Evolutionary conservation across 1,284 basidiomycete genomes (phyloP), one percentile per base, ranked within the genome.

Genomic region (Filobasidium uniguttulatum): DNA sequence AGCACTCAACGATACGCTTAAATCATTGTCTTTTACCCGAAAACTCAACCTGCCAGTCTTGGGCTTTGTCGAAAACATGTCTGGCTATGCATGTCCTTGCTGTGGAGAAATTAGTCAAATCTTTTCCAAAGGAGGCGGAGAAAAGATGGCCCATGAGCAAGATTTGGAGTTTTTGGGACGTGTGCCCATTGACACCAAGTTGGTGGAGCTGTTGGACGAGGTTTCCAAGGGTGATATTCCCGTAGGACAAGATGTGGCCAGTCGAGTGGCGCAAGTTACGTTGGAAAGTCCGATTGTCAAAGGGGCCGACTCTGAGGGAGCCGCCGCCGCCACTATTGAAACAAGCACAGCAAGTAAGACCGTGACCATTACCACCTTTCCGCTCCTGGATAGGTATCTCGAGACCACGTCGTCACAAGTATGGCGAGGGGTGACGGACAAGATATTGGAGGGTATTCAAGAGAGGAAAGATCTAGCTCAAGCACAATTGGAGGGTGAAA

Each of bases 11-110:
- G 94, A 98, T 68, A 89, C 86, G 37, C 80, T 91, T 72, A 96
- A 98, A 70, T 93, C 87, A 56, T 76, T 98, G 50, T 91, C 90
- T 37, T 98, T 99, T 71, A 87, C 91, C 12, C 81, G 82, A 17
- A 80, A 88, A 22, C 84, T 90, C 44, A 74, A 77, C 28, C 73
- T 98, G 8, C 88, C 85, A 4, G 81, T 99, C n/a, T 71, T 96
- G 41, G 94, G 94, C 5, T 69, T 99, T 45, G 82, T 99, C 55
- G 94, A 98, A 66, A 99, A 98, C 71, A 97, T 98, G 94, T 88
- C 88, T 52, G 94, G 94, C 35, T 98, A 96, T 70, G 85, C 86
- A 9, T 99, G 94, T 63, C 93, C 93, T 20, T 90, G 86, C 62
- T 91, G 87, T 60, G 83, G 84, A 22, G 90, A 97, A 67, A 77